Base-by-base conservation (phyloP, 2,329 filamentous ascomycete genomes). In the Xylaria digitata region DNA sequence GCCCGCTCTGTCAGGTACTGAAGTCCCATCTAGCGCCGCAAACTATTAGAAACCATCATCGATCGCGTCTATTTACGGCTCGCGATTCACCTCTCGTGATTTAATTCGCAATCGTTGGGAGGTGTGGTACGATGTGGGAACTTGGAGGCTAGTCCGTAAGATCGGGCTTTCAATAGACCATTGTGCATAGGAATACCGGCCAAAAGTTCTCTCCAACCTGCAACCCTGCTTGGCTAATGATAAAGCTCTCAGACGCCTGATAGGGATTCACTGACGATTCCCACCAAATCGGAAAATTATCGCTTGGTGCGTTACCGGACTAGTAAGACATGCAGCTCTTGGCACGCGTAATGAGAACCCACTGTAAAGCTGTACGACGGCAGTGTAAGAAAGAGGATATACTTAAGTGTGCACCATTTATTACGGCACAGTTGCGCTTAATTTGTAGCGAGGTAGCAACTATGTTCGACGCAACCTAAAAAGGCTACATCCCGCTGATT, bases 281-380 rank as follows among this genome's bases (percentile, higher is more conserved):
- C 55, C 55, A 59, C 60, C 55, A 63, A 67, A 67, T 66, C 66
- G 66, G 66, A 68, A 66, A 68, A 68, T 68, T 66, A 60, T 60
- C 63, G 66, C 66, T 65, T 65, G 53, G 53, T 65, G 58, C 49
- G 57, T 61, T 46, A 49, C 54, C 57, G 59, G 49, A 66, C 66
- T 68, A 68, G 66, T 59, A 63, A 68, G 62, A 63, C 59, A 53
- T 66, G 63, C 66, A 68, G 66, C 34, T 26, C 66, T 66, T 66
- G 66, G 63, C 66, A 66, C 57, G 55, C 55, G 53, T 53, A 48
- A 46, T 26, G 54, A 40, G 45, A 30, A 26, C 40, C 26, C 19
- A 37, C 23, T 50, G 34, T n/a, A 59, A 34, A 43, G 32, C 37
- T 56, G 21, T 60, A 48, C 13, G 34, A 19, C 19, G 34, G 19